phyloP scores from a whole-genome alignment of 495 filamentous ascomycete genomes.

The Annulohypoxylon moriforme region DNA sequence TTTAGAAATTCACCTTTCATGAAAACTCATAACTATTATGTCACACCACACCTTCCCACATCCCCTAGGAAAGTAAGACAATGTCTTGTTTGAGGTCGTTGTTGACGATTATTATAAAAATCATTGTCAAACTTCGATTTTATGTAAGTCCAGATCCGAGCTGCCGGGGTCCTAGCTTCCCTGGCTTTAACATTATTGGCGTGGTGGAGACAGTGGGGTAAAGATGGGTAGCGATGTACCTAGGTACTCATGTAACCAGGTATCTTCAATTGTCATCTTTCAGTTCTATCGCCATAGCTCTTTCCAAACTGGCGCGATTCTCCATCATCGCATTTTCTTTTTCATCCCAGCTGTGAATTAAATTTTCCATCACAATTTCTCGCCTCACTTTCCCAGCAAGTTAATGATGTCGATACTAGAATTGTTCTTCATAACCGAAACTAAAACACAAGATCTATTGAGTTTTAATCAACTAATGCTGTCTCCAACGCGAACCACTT shows the following conservation, averaged over 20 bases:
- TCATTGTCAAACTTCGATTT: background rate
- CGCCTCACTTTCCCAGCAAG: background rate
- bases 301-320: background rate
- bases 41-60: too few species aligned
- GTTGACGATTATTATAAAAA: background rate
- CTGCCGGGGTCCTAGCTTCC: background rate
- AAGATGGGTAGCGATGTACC: background rate
- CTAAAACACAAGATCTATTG: background rate
- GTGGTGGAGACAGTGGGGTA: background rate
- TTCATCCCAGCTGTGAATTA: background rate
- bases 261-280: background rate
- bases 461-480: background rate
- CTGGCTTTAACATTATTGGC: background rate
- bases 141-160: conserved; percentile 6
- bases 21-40: background rate
- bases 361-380: background rate
- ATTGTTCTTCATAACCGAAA: background rate
- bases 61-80: background rate
- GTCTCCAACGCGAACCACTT: background rate
- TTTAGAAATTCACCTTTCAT: background rate
- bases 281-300: conserved; percentile 1
- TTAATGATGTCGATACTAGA: conserved; percentile 5
- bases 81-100: background rate
- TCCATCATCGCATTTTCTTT: background rate
- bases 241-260: background rate